A percentile compares a stretch with the other conserved stretches of the same genome.
Evolutionary conservation across 176 grass and related monocot species (phyloP).

Genomic region (Cocos nucifera): DNA sequence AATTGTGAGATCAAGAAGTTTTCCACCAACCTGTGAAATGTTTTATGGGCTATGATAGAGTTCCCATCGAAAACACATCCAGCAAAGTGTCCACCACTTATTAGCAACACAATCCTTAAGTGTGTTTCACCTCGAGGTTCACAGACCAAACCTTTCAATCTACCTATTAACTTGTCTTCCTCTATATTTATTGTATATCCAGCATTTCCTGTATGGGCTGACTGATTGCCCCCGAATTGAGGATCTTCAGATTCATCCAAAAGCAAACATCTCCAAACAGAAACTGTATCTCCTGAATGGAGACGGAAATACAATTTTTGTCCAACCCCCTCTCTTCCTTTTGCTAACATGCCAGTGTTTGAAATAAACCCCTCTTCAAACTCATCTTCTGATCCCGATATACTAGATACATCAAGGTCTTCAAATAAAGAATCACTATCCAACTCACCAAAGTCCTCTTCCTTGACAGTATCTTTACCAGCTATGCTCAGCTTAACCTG

Average conservation of each 20-base stretch:
- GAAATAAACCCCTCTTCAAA: constrained; percentile 37
- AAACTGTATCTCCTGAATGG: constrained; percentile 45
- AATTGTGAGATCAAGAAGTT: background rate
- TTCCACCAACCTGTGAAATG: constrained; percentile 78
- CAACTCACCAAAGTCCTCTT: constrained; percentile 70
- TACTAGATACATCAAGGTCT: constrained; percentile 80
- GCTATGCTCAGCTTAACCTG: constrained; percentile 79
- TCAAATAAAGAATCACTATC: constrained; percentile 62
- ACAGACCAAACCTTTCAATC: constrained; percentile 47
- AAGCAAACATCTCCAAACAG: constrained; percentile 57
- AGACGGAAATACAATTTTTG: constrained; percentile 61
- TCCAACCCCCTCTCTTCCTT: constrained; percentile 58
- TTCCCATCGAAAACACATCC: constrained; percentile 94
- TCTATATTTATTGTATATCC: constrained; percentile 32
- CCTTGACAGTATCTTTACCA: constrained; percentile 82
- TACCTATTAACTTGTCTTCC: constrained; percentile 54
- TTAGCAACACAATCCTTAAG: constrained; percentile 67
- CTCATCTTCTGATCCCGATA: constrained; percentile 92
- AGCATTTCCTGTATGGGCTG: constrained; percentile 25
- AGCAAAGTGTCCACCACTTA: constrained; percentile 89
- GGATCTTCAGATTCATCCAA: constrained; percentile 80
- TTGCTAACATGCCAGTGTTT: constrained; percentile 25
- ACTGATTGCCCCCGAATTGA: constrained; percentile 34
- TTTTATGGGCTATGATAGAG: constrained; percentile 72
- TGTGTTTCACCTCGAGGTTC: constrained; percentile 58